A percentile compares a stretch with the other conserved stretches of the same genome.
phyloP scores from a whole-genome alignment of 2,329 filamentous ascomycete species.

The Fusarium sp. region DNA sequence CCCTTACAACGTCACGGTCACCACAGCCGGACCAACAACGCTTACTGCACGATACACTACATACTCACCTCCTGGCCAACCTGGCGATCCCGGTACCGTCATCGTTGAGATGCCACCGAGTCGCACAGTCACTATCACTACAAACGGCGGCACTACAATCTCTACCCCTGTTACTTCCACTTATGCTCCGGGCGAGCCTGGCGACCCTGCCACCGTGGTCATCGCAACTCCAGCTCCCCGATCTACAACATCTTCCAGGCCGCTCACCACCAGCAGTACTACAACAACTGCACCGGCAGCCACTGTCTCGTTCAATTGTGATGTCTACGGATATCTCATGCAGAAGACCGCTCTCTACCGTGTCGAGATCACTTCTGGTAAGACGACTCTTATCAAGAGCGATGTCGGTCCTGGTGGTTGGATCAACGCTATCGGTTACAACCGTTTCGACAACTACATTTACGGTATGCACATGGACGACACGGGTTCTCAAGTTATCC shows the following conservation, averaged over 20 bases:
- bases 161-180: slow-evolving; percentile 24
- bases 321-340: slow-evolving; percentile 37
- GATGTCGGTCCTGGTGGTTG: slow-evolving; percentile 34
- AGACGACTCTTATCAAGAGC: slow-evolving; percentile 29
- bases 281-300: slow-evolving; percentile 5
- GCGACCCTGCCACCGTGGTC: slow-evolving; percentile 24
- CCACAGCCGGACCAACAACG: slow-evolving; percentile 12
- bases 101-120: slow-evolving; percentile 20
- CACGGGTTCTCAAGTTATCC: slow-evolving; percentile 38
- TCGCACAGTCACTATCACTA: slow-evolving; percentile 25
- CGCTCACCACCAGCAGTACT: slow-evolving; percentile 7
- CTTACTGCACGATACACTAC: slow-evolving; percentile 24
- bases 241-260: slow-evolving; percentile 6
- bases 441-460: slow-evolving; percentile 38
- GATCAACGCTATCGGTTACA: slow-evolving; percentile 41
- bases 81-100: slow-evolving; percentile 24
- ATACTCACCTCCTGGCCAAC: slow-evolving; percentile 12
- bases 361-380: slow-evolving; percentile 31
- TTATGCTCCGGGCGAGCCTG: slow-evolving; percentile 3
- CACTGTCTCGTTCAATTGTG: slow-evolving; percentile 24
- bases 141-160: slow-evolving; percentile 16
- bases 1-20: slow-evolving; percentile 25
- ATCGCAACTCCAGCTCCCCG: slow-evolving; percentile 24
- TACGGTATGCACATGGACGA: slow-evolving; percentile 30
- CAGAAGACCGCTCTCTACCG: slow-evolving; percentile 33